These are phyloP conservation scores for Herpetospermum pedunculosum DNA, from an alignment of 306 rosid species.

Conservation along the genomic window DNA sequence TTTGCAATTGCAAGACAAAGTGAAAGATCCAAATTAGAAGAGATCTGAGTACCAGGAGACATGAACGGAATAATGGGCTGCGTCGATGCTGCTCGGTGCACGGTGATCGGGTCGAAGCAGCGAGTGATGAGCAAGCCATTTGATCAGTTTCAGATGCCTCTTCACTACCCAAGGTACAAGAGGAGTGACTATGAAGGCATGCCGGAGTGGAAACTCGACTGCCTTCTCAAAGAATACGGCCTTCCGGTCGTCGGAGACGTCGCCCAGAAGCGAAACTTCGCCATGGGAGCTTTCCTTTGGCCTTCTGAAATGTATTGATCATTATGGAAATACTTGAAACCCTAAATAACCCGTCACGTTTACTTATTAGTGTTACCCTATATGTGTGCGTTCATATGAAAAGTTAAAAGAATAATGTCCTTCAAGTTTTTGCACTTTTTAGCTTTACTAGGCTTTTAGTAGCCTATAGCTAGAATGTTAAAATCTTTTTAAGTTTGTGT, in stretches of 20 bases:
- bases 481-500: not conserved
- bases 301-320: constrained; percentile 12
- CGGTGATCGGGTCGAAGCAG: not conserved
- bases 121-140: not conserved
- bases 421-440: not conserved
- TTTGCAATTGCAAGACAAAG: not conserved
- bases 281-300: constrained; percentile 87
- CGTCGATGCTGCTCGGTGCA: not conserved
- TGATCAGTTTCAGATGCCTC: constrained; percentile 55
- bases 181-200: constrained; percentile 52
- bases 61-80: not conserved
- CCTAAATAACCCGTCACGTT: not conserved
- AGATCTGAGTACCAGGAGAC: not conserved
- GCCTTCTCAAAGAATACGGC: constrained; percentile 66
- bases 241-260: constrained; percentile 47
- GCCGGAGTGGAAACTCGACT: constrained; percentile 74
- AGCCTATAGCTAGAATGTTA: not conserved
- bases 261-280: constrained; percentile 55
- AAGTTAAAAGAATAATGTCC: not conserved
- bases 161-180: constrained; percentile 69
- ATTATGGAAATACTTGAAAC: not conserved
- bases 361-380: not conserved
- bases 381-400: not conserved
- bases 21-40: not conserved
- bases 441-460: not conserved